Base-by-base conservation (phyloP, 2,329 filamentous ascomycete species). In the Metarhizium guizhouense region DNA sequence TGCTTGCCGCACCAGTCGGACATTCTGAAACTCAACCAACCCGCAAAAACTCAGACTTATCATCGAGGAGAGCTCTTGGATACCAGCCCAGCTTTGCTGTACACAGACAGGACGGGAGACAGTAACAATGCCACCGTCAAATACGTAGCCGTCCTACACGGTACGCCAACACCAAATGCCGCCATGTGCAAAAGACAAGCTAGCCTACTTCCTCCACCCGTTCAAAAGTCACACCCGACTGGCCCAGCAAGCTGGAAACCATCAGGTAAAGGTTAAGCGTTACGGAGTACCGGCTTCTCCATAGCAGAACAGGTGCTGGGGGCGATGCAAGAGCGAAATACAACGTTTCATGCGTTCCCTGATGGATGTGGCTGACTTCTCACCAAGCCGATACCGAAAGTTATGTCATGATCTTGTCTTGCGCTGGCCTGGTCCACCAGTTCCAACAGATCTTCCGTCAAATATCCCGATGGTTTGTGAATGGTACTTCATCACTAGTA, bases 261-360 rank as follows among this genome's bases (percentile, higher is more conserved):
- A 34, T 11, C 10, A 11, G 32, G 32, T 3, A 34, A 34, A 11
- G 32, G 7, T 34, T 34, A 25, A 25, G 25, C 25, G 25, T 25
- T 4, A 25, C 25, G 25, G 25, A 25, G 25, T 16, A 40, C 14
- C 10, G 13, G 11, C 13, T 40, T 40, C 38, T 16, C 14, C 38
- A 40, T 16, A 16, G 38, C 11, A 40, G 38, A 36, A 40, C 38
- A 40, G 13, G 5, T 40, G 11, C 13, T 11, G 14, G 53, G 40
- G 36, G 55, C 56, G 47, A 53, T 52, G 56, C 49, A 53, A 25
- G 50, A 43, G 53, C 56, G 53, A 50, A 56, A 61, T 59, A 57
- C 58, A 61, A 61, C 59, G 59, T 61, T 61, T 54, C 58, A 58
- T 61, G 54, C 32, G 20, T 25, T n/a, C 18, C 42, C 16, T 20